These are phyloP conservation scores for Strobilomyces confusus DNA, from an alignment of 768 basidiomycete species.

Conservation along the genomic window DNA sequence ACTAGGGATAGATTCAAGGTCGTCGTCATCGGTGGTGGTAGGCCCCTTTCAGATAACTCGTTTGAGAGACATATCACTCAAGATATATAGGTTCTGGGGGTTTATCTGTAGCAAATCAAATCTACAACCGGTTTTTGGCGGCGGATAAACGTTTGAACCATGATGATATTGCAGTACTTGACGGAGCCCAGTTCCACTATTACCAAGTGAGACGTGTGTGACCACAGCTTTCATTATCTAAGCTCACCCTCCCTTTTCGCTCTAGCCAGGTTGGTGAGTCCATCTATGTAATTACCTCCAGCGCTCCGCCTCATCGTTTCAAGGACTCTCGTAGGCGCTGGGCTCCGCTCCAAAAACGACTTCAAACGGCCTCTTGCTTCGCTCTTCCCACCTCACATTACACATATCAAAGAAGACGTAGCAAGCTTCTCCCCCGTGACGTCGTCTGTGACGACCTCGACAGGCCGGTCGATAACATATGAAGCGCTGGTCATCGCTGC, in stretches of 20 bases:
- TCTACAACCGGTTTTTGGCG: slow-evolving; percentile 72
- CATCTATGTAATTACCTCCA: neutral
- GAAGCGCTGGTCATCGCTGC: slow-evolving; percentile 86
- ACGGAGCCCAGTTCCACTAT: slow-evolving; percentile 76
- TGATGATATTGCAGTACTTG: slow-evolving; percentile 84
- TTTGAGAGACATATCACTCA: slow-evolving; percentile 2
- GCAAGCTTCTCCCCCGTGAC: slow-evolving; percentile 68
- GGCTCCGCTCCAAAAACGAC: slow-evolving; percentile 65
- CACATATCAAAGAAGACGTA: slow-evolving; percentile 68
- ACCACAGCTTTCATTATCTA: neutral
- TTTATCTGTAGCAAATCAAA: slow-evolving; percentile 80
- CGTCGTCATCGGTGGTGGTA: slow-evolving; percentile 85
- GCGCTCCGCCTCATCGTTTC: slow-evolving; percentile 5
- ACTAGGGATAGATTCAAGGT: too few relatives aligned
- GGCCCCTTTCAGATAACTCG: slow-evolving; percentile 16
- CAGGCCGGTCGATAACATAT: slow-evolving; percentile 70
- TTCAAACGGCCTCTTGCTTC: slow-evolving; percentile 62
- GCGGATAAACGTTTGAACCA: slow-evolving; percentile 62
- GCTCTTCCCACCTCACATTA: slow-evolving; percentile 72
- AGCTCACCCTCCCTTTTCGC: neutral
- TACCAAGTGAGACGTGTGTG: slow-evolving; percentile 60
- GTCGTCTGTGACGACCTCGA: slow-evolving; percentile 68
- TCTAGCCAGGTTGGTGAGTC: slow-evolving; percentile 83
- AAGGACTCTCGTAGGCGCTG: slow-evolving; percentile 93
- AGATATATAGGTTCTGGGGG: slow-evolving; percentile 66